Evolutionary conservation across 1,284 basidiomycete species (phyloP).

Genomic region (Trichosporon inkin): DNA sequence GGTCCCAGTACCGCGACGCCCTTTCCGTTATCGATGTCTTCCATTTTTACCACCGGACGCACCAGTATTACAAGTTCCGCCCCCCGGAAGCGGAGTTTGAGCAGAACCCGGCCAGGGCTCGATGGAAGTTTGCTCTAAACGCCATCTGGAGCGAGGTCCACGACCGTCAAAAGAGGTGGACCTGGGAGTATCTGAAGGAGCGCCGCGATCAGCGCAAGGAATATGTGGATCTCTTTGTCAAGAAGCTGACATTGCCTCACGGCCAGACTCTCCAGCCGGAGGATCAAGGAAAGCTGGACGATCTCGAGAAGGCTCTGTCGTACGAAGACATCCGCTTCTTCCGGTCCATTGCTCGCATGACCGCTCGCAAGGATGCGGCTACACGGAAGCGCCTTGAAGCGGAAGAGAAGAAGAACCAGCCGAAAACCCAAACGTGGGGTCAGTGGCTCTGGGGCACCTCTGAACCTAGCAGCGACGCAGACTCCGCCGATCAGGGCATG

Average conservation of each 20-base stretch:
- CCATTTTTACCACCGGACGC: constrained; percentile 88
- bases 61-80: constrained; percentile 79
- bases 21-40: constrained; percentile 96
- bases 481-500: constrained; percentile 29
- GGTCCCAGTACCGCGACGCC: constrained; percentile 91
- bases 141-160: constrained; percentile 84
- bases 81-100: constrained; percentile 63
- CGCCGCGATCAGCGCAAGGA: constrained; percentile 75
- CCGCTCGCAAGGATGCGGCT: constrained; percentile 77
- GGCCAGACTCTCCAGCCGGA: constrained; percentile 53
- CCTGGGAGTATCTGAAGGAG: constrained; percentile 86
- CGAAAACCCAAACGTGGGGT: constrained; percentile 65
- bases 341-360: constrained; percentile 87
- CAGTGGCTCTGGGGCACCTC: constrained; percentile 78
- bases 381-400: constrained; percentile 65
- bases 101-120: constrained; percentile 64
- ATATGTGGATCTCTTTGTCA: constrained; percentile 80
- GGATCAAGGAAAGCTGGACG: constrained; percentile 62
- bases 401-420: constrained; percentile 55
- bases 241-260: constrained; percentile 56
- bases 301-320: constrained; percentile 74
- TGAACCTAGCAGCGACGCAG: constrained; percentile 22
- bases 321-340: constrained; percentile 99
- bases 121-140: constrained; percentile 74
- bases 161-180: constrained; percentile 80